A percentile compares a stretch with the other conserved stretches of the same genome.
Evolutionary conservation across 257 asterid genomes (phyloP).

Genomic region (Nicotiana attenuata): DNA sequence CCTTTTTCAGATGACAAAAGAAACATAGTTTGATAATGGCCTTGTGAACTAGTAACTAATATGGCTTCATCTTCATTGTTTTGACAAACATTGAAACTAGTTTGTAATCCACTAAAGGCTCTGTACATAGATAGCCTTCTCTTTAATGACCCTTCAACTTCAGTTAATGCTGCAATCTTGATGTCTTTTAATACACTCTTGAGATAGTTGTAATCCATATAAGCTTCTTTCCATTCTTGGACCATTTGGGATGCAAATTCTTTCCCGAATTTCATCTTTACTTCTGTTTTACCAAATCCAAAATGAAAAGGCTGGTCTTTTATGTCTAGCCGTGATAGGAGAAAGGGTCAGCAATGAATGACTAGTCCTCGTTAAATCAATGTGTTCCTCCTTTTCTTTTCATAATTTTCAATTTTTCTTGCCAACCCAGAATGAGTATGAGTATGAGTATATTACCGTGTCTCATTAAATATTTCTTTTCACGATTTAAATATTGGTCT

Average conservation of each 20-base stretch:
- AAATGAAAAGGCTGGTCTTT: neutral
- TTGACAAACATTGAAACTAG: conserved; percentile 3
- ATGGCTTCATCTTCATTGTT: conserved; percentile 61
- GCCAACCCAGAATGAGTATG: neutral
- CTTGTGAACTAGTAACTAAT: conserved; percentile 39
- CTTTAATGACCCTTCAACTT: conserved; percentile 28
- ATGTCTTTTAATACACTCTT: conserved; percentile 44
- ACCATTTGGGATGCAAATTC: conserved; percentile 82
- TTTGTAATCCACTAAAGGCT: conserved; percentile 70
- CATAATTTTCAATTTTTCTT: neutral
- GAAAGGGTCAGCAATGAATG: neutral
- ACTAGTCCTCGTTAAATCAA: neutral
- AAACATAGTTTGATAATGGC: conserved; percentile 54
- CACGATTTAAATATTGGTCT: no score
- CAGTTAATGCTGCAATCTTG: conserved; percentile 14
- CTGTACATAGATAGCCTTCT: conserved; percentile 64
- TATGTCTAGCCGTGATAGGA: neutral
- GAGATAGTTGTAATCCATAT: conserved; percentile 62
- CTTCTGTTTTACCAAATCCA: neutral
- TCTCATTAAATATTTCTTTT: neutral
- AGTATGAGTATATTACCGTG: neutral
- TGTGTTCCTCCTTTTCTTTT: neutral
- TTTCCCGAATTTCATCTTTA: conserved; percentile 87
- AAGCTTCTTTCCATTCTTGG: conserved; percentile 74
- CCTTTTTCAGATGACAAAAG: conserved; percentile 58